Percentiles rank a stretch among this genome's conserved stretches.
Evolutionary conservation across 1,139 yeast species (phyloP).

Genomic region (Pichia sp.): DNA sequence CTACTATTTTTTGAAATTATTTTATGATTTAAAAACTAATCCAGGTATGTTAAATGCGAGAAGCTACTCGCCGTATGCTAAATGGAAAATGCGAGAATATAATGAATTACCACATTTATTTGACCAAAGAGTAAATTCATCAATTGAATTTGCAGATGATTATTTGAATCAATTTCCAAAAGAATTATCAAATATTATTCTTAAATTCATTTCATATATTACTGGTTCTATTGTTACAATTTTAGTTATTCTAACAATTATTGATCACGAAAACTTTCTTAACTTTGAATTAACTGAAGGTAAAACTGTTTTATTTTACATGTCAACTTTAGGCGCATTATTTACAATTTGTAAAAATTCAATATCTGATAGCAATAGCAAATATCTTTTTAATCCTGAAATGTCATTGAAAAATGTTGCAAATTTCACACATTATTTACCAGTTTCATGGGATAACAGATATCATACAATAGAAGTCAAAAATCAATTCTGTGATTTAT

Average conservation of each 20-base stretch:
- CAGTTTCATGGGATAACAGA: slow-evolving; percentile 77
- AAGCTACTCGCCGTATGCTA: slow-evolving; percentile 89
- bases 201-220: slow-evolving; percentile 66
- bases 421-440: slow-evolving; percentile 84
- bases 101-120: slow-evolving; percentile 90
- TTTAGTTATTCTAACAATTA: slow-evolving; percentile 72
- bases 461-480: slow-evolving; percentile 81
- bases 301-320: slow-evolving; percentile 75
- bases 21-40: slow-evolving; percentile 84
- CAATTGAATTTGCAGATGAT: slow-evolving; percentile 71
- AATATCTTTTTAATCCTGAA: slow-evolving; percentile 80
- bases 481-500: slow-evolving; percentile 71
- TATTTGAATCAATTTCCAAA: slow-evolving; percentile 92
- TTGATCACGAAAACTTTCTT: slow-evolving; percentile 87
- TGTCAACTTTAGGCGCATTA: slow-evolving; percentile 70
- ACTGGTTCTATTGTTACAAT: slow-evolving; percentile 89
- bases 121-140: slow-evolving; percentile 66
- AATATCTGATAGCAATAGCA: slow-evolving; percentile 39
- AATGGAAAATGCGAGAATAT: slow-evolving; percentile 91
- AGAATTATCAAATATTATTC: slow-evolving; percentile 58
- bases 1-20: slow-evolving; percentile 80
- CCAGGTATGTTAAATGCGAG: slow-evolving; percentile 82
- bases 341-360: slow-evolving; percentile 37
- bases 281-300: slow-evolving; percentile 84
- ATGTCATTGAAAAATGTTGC: slow-evolving; percentile 71